These are phyloP conservation scores for Talaromyces piceae DNA, from an alignment of 2,329 filamentous ascomycete species.

Conservation along the genomic window DNA sequence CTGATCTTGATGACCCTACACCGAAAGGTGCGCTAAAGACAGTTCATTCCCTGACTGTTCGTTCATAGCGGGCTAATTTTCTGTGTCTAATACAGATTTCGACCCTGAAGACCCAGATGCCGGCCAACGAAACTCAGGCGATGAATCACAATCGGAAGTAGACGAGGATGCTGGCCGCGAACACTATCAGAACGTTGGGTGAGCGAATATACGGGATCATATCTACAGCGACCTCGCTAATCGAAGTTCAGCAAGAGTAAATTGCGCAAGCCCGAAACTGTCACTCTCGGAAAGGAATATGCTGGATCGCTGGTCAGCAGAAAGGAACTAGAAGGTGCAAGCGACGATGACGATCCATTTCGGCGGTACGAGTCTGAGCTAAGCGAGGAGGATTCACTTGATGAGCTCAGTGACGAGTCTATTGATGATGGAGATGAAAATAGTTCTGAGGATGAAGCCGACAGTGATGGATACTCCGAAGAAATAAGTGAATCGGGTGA, in stretches of 20 bases:
- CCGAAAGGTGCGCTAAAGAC: constrained; percentile 48
- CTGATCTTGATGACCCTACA: constrained; percentile 55
- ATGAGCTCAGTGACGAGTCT: constrained; percentile 15
- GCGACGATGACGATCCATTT: constrained; percentile 44
- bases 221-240: neutral
- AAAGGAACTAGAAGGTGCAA: constrained; percentile 51
- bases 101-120: constrained; percentile 67
- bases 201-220: constrained; percentile 18
- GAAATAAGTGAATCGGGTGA: neutral
- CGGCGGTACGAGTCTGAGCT: constrained; percentile 27
- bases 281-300: constrained; percentile 71
- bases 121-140: constrained; percentile 48
- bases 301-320: constrained; percentile 68
- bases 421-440: constrained; percentile 19
- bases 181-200: constrained; percentile 76
- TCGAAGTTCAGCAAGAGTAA: constrained; percentile 61
- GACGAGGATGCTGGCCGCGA: constrained; percentile 60
- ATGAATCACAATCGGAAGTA: constrained; percentile 42
- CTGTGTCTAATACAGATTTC: constrained; percentile 53
- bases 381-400: constrained; percentile 22
- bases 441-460: constrained; percentile 6
- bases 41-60: neutral
- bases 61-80: constrained; percentile 2
- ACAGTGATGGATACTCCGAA: constrained; percentile 9
- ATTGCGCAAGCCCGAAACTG: constrained; percentile 63